phyloP scores from a whole-genome alignment of 78 protist genomes.

The Anaeramoeba ignava region DNA sequence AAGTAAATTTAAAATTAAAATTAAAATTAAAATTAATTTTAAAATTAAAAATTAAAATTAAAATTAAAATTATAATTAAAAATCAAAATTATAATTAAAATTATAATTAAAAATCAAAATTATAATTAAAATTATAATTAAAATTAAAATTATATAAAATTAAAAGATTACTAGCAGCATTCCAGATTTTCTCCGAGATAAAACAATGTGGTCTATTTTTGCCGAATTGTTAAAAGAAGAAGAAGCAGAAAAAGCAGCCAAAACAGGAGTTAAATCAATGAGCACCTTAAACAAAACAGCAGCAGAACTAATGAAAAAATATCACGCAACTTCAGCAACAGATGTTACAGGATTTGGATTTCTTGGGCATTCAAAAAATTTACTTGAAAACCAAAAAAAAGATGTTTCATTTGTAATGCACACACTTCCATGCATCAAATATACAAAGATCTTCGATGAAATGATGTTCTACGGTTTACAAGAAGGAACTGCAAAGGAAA shows the following conservation, averaged over 20 bases:
- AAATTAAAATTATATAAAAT: no score
- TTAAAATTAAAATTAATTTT: no score
- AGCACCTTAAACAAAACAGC: background rate
- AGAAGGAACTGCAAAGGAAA: background rate
- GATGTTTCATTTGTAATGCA: background rate
- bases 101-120: no score
- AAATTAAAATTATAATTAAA: no score
- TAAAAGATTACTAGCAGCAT: background rate
- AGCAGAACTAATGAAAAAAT: background rate
- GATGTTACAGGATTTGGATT: background rate
- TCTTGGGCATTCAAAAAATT: background rate
- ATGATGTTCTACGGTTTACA: background rate
- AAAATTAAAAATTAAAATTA: no score
- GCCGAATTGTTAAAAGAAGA: background rate
- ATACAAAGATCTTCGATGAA: background rate
- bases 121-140: no score
- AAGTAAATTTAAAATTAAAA: no score
- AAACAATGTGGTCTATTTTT: background rate
- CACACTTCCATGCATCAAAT: background rate
- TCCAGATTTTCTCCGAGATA: background rate
- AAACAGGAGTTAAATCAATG: background rate
- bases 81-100: no score
- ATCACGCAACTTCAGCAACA: background rate
- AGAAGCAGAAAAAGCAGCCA: background rate
- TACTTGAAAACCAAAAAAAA: background rate